Evolutionary conservation across 2,329 filamentous ascomycete species (phyloP), one percentile per base, ranked within the genome.

Genomic region (Fusarium sp.): DNA sequence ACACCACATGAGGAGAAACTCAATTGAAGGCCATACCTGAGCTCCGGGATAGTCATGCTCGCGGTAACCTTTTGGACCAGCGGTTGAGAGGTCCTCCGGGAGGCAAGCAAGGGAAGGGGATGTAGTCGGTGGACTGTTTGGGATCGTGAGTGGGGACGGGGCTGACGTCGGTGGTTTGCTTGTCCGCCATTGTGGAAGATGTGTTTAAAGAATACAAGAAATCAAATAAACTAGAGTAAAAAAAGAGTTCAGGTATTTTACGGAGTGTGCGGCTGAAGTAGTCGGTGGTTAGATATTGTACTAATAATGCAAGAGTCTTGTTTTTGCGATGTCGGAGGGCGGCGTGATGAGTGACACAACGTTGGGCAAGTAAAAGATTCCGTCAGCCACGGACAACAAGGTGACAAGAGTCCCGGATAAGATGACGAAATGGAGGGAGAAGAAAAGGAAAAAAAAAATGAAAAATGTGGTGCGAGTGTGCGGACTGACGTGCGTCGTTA

Each of bases 21-120:
- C 41, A 43, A 43, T 27, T 23, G 13, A 34, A 2, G 23, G 39
- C 66, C 83, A 68, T 83, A 94, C 94, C 89, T 97, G 94, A 56
- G 96, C 95, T 32, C 94, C 96, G 1, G 96, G 95, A 79, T 94
- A 97, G 83, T 98, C 95, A 91, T 98, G 94, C 66, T 89, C 93
- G 66, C 90, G 91, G 96, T 98, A 70, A 98, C 85, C 52, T 90
- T 92, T 20, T 91, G 6, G 95, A 98, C 89, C 94, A 97, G 70
- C 93, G 91, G 84, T 98, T 98, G 74, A 98, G 86, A 23, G 85
- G 79, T 3, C 86, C 88, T 16, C 88, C 88, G 0, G 88, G 82
- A 3, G 88, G 87, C 8, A 90, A 83, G 63, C 81, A 83, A 50
- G 85, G 82, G 80, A 89, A 90, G 67, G 87, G 86, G 77, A 89